Percentiles rank a stretch among this genome's conserved stretches.
These are phyloP conservation scores for Pestalotiopsis sp. DNA, from an alignment of 2,329 filamentous ascomycete genomes.

Conservation along the genomic window DNA sequence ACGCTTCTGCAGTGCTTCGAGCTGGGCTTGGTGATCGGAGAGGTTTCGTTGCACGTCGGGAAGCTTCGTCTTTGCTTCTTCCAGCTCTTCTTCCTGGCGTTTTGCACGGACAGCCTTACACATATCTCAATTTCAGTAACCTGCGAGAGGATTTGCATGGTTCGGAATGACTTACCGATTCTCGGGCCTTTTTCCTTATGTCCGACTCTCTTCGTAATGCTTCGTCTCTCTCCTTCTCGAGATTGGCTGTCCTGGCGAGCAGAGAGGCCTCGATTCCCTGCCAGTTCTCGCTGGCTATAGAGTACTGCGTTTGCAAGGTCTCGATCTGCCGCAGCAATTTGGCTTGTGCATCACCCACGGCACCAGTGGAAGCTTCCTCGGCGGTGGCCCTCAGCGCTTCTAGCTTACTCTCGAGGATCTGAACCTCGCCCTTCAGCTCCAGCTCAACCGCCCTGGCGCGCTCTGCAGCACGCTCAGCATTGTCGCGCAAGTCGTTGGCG, in stretches of 20 bases:
- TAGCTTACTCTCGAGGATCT: slow-evolving; percentile 83
- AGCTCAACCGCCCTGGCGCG: slow-evolving; percentile 69
- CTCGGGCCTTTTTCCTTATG: slow-evolving; percentile 84
- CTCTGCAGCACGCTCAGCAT: slow-evolving; percentile 73
- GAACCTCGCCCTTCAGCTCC: slow-evolving; percentile 78
- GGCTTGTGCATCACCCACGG: slow-evolving; percentile 79
- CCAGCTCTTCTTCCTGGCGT: slow-evolving; percentile 80
- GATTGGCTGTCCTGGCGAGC: slow-evolving; percentile 71
- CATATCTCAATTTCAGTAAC: slow-evolving; percentile 28
- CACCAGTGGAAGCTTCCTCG: slow-evolving; percentile 86
- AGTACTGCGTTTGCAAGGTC: slow-evolving; percentile 92
- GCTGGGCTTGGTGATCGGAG: slow-evolving; percentile 58
- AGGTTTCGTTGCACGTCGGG: slow-evolving; percentile 68
- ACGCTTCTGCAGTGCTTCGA: slow-evolving; percentile 66
- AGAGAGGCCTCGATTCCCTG: slow-evolving; percentile 91
- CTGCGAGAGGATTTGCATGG: not conserved
- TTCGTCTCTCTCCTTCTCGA: slow-evolving; percentile 93
- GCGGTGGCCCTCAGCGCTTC: slow-evolving; percentile 83
- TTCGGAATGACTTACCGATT: slow-evolving; percentile 65
- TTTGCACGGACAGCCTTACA: slow-evolving; percentile 64
- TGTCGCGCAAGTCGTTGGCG: slow-evolving; percentile 72
- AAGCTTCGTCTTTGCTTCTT: slow-evolving; percentile 67
- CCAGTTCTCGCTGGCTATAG: slow-evolving; percentile 95
- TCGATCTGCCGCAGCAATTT: slow-evolving; percentile 94
- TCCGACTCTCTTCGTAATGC: slow-evolving; percentile 81